Conservation (phyloP, 1,284 basidiomycete genomes). For the Athelia sp. region DNA sequence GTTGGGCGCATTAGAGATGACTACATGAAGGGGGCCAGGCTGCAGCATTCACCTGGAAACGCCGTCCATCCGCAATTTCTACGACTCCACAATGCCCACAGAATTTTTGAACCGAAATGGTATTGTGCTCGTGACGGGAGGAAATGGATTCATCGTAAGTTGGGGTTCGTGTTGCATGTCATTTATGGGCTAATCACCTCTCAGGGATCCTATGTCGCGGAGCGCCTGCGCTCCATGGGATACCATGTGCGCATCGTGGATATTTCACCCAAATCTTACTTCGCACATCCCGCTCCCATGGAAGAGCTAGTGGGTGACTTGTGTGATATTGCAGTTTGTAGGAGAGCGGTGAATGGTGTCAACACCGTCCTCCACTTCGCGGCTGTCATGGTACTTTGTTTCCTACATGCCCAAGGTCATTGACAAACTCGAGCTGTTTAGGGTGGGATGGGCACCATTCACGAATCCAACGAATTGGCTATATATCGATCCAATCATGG, state of each 20-base stretch:
- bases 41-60: too few relatives aligned
- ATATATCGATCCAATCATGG: slow-evolving; percentile 46
- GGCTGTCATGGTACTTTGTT: slow-evolving; percentile 36
- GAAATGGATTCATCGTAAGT: slow-evolving; percentile 53
- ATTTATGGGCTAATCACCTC: not conserved
- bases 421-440: too few relatives aligned
- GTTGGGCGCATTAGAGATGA: not conserved
- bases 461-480: slow-evolving; percentile 39
- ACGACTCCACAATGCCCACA: too few relatives aligned
- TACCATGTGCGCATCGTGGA: slow-evolving; percentile 41
- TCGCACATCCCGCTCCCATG: slow-evolving; percentile 22
- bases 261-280: slow-evolving; percentile 21
- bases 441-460: slow-evolving; percentile 59
- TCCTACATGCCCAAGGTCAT: too few relatives aligned
- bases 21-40: not conserved
- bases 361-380: slow-evolving; percentile 50
- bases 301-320: slow-evolving; percentile 42
- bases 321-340: slow-evolving; percentile 36
- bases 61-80: too few relatives aligned
- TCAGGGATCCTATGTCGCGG: slow-evolving; percentile 50
- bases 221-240: slow-evolving; percentile 26
- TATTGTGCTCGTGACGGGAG: slow-evolving; percentile 46
- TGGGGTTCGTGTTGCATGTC: not conserved
- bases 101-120: not conserved
- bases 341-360: slow-evolving; percentile 30